Evolutionary conservation across 2,329 filamentous ascomycete genomes (phyloP).

Genomic region (Decorospora gaudefroyi): DNA sequence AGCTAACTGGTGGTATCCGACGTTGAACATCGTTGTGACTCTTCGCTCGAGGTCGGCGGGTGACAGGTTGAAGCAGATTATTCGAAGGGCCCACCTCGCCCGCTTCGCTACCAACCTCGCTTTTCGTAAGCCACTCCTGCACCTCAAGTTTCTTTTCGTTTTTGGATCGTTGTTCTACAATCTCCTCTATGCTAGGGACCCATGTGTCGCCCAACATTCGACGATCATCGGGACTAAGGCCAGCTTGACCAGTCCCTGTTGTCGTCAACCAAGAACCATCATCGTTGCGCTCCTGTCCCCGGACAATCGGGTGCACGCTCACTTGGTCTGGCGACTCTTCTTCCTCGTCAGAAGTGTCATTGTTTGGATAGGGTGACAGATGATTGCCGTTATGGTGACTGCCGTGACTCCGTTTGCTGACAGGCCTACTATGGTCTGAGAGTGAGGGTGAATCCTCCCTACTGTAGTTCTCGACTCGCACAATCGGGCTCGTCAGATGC

Average conservation of each 20-base stretch:
- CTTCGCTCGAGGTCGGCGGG: conserved; percentile 54
- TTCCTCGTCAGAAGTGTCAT: conserved; percentile 42
- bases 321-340: conserved; percentile 32
- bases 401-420: conserved; percentile 45
- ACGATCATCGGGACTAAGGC: conserved; percentile 55
- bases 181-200: conserved; percentile 57
- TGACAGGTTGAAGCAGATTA: conserved; percentile 35
- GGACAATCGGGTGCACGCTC: conserved; percentile 38
- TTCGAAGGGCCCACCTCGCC: conserved; percentile 45
- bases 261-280: conserved; percentile 55
- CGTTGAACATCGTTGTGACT: conserved; percentile 50
- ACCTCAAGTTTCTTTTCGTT: conserved; percentile 60
- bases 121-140: conserved; percentile 56
- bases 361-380: conserved; percentile 45
- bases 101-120: conserved; percentile 54
- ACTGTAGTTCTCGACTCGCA: conserved; percentile 47
- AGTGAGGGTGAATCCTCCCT: conserved; percentile 43
- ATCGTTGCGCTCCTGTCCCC: conserved; percentile 43
- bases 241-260: conserved; percentile 49
- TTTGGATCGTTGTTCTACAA: conserved; percentile 53
- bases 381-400: conserved; percentile 45
- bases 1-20: conserved; percentile 24
- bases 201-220: conserved; percentile 48
- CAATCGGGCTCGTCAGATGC: conserved; percentile 48
- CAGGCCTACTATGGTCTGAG: conserved; percentile 40